Percentiles rank a stretch among this genome's conserved stretches.
These are phyloP conservation scores for Delitschia confertaspora DNA, from an alignment of 495 filamentous ascomycete species.

Conservation along the genomic window DNA sequence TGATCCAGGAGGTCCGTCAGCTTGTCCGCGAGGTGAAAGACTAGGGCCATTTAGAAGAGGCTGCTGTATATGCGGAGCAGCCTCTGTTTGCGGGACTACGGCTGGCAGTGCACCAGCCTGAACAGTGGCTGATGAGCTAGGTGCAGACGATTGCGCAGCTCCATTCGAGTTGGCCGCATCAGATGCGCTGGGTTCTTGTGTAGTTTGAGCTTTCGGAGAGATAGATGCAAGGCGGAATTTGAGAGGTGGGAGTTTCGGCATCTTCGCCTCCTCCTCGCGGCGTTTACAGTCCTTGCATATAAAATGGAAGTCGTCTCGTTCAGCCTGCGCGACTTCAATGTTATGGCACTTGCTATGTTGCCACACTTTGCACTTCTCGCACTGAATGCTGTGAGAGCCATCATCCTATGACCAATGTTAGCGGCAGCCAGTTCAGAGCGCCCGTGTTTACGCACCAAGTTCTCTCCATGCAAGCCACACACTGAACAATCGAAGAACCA, in stretches of 20 bases:
- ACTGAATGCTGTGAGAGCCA: constrained; percentile 87
- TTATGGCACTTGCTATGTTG: constrained; percentile 88
- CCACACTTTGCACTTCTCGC: constrained; percentile 92
- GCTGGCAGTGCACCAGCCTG: constrained; percentile 17
- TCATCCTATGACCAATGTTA: constrained; percentile 57
- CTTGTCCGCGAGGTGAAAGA: constrained; percentile 34
- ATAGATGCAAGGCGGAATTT: constrained; percentile 53
- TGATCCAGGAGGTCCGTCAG: constrained; percentile 25
- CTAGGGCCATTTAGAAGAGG: constrained; percentile 32
- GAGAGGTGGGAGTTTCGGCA: constrained; percentile 61
- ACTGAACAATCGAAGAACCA: constrained; percentile 91
- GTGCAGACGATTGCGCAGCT: constrained; percentile 6
- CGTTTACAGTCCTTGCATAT: constrained; percentile 70
- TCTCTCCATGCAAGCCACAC: constrained; percentile 80
- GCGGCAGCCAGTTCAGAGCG: constrained; percentile 8
- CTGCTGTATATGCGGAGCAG: constrained; percentile 10
- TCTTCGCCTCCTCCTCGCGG: constrained; percentile 52
- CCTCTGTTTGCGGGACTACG: constrained; percentile 6
- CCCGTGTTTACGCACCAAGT: constrained; percentile 44
- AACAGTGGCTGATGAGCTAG: constrained; percentile 26
- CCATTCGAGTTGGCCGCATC: constrained; percentile 25
- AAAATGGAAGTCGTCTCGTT: constrained; percentile 81
- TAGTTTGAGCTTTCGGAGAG: constrained; percentile 18
- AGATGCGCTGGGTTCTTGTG: constrained; percentile 28
- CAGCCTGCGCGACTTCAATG: constrained; percentile 65